Evolutionary conservation across 345 rosid species (phyloP).

Genomic region (Pistacia integerrima): DNA sequence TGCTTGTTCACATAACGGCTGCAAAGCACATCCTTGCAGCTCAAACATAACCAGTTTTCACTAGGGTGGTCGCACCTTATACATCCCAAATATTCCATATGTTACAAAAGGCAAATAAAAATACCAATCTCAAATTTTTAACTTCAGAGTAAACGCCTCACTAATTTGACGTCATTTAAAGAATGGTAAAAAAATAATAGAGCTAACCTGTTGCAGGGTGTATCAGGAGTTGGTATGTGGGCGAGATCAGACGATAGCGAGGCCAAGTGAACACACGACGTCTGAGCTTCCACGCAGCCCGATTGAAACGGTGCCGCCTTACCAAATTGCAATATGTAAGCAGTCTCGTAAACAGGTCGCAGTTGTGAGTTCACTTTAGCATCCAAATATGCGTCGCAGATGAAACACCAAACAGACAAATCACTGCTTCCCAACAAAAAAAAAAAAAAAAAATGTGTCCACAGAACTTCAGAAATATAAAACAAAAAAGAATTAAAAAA

Average conservation of each 20-base stretch:
- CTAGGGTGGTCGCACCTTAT: slow-evolving; percentile 73
- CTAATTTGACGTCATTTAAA: too few relatives aligned
- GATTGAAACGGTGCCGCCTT: slow-evolving; percentile 70
- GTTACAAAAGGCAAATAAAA: neutral
- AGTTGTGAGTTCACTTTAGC: slow-evolving; percentile 64
- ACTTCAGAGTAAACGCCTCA: too few relatives aligned
- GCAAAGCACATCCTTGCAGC: slow-evolving; percentile 83
- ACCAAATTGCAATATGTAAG: slow-evolving; percentile 80
- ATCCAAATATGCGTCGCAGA: slow-evolving; percentile 79
- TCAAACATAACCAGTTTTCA: slow-evolving; percentile 88
- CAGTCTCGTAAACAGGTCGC: slow-evolving; percentile 63
- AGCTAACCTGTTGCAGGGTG: slow-evolving; percentile 66
- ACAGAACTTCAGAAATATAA: neutral
- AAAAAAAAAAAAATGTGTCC: neutral
- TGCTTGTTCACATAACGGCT: slow-evolving; percentile 92
- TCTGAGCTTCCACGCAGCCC: slow-evolving; percentile 92
- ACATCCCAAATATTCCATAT: neutral
- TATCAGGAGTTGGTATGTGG: slow-evolving; percentile 67
- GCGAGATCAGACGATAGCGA: slow-evolving; percentile 61
- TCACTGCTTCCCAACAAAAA: slow-evolving; percentile 58
- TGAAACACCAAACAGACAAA: slow-evolving; percentile 86
- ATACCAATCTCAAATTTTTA: neutral
- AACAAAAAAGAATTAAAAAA: neutral
- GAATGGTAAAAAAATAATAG: too few relatives aligned
- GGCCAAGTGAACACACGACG: slow-evolving; percentile 73